A percentile compares a stretch with the other conserved stretches of the same genome.
Conservation (phyloP, 2,329 filamentous ascomycete genomes). For the Fusarium sp. region DNA sequence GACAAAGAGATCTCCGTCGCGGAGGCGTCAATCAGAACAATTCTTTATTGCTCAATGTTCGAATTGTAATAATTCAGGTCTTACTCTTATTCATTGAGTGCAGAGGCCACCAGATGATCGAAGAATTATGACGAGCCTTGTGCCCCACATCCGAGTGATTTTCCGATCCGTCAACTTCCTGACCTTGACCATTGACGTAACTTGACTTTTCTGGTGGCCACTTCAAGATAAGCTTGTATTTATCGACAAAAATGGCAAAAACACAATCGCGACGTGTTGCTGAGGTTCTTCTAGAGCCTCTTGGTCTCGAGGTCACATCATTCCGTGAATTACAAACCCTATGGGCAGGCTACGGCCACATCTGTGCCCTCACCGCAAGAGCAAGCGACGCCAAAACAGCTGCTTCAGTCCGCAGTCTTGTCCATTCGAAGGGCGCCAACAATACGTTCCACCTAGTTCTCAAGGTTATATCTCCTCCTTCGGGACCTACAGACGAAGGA, state of each 20-base stretch:
- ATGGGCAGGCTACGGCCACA: constrained; percentile 69
- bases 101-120: not conserved
- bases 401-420: constrained; percentile 18
- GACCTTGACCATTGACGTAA: not conserved
- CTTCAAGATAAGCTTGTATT: not conserved
- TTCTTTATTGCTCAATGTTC: not conserved
- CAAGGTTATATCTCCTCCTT: constrained; percentile 70
- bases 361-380: constrained; percentile 68
- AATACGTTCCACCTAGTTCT: constrained; percentile 64
- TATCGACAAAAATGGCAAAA: constrained; percentile 17
- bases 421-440: constrained; percentile 14
- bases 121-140: not conserved
- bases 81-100: too few species aligned
- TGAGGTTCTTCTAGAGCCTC: constrained; percentile 57
- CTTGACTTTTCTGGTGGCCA: not conserved
- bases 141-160: constrained; percentile 29
- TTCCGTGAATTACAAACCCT: constrained; percentile 60
- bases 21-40: not conserved
- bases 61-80: too few species aligned
- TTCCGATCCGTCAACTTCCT: constrained; percentile 27
- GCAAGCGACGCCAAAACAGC: constrained; percentile 46
- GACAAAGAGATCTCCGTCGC: too few species aligned
- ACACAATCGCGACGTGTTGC: constrained; percentile 52
- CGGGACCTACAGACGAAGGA: constrained; percentile 65
- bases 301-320: constrained; percentile 59